Conservation (phyloP, 306 rosid genomes). For the Prunus davidiana region DNA sequence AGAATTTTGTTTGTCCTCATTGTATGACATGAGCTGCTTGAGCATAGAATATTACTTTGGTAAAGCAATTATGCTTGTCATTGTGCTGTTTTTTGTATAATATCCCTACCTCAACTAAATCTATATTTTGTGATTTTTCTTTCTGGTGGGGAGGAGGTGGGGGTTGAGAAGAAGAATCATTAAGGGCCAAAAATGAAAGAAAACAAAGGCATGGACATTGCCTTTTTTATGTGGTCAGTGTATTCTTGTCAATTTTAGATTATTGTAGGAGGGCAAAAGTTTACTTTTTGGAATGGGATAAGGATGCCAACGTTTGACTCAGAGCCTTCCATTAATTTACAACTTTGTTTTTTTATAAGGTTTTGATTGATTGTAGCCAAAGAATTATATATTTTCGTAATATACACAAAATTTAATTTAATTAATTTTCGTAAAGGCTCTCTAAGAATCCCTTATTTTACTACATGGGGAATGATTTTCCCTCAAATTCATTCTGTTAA, state of each 20-base stretch:
- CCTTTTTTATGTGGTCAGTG: not conserved
- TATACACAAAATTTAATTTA: no score
- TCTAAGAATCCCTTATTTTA: no score
- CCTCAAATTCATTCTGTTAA: no score
- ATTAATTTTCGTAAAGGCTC: no score
- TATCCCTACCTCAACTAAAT: not conserved
- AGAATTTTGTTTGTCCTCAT: constrained; percentile 14
- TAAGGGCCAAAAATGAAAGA: not conserved
- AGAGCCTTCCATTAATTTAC: not conserved
- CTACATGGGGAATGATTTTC: no score
- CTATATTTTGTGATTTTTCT: constrained; percentile 4
- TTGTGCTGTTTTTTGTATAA: not conserved
- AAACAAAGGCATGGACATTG: constrained; percentile 15
- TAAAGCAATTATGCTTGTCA: not conserved
- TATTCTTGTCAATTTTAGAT: no score
- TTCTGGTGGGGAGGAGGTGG: no score
- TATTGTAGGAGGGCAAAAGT: no score
- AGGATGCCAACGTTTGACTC: constrained; percentile 1
- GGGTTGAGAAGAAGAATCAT: not conserved
- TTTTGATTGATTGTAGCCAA: no score
- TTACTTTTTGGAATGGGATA: not conserved
- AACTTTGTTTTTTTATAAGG: no score
- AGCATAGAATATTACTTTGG: constrained; percentile 14
- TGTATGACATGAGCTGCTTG: constrained; percentile 11
- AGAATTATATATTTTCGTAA: no score